Conservation (phyloP, 2,329 filamentous ascomycete species). For the Moelleriella libera region DNA sequence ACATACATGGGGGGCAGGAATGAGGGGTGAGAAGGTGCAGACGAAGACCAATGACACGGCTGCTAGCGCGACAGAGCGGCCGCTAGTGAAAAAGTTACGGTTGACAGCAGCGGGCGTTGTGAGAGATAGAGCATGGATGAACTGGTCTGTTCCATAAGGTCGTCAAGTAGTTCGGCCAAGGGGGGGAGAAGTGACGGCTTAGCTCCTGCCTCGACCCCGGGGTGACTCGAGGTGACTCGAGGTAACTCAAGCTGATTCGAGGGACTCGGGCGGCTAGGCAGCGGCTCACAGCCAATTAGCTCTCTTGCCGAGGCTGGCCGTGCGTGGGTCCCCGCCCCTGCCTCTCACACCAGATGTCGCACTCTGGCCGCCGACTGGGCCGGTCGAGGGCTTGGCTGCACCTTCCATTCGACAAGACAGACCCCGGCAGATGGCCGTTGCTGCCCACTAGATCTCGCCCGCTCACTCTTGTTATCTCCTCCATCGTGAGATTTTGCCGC, state of each 20-base stretch:
- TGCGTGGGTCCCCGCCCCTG: not conserved
- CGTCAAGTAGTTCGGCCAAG: too few relatives aligned
- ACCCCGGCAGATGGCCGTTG: not conserved
- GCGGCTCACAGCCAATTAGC: constrained; percentile 17
- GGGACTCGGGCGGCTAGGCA: constrained; percentile 24
- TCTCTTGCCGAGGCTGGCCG: constrained; percentile 7
- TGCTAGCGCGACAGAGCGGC: too few relatives aligned
- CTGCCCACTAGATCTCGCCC: not conserved
- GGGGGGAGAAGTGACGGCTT: too few relatives aligned
- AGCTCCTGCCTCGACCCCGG: not conserved
- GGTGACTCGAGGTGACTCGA: constrained; percentile 4
- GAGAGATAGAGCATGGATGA: too few relatives aligned
- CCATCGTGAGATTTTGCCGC: too few relatives aligned
- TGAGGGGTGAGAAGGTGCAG: too few relatives aligned
- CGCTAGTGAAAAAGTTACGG: too few relatives aligned
- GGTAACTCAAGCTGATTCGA: constrained; percentile 9
- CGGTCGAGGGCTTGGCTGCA: not conserved
- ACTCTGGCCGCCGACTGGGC: not conserved
- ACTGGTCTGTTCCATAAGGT: too few relatives aligned
- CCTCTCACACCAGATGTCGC: not conserved
- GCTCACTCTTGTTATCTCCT: too few relatives aligned
- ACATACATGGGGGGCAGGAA: too few relatives aligned
- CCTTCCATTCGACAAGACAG: not conserved
- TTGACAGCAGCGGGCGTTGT: too few relatives aligned
- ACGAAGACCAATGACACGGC: too few relatives aligned